Evolutionary conservation across 2,329 filamentous ascomycete genomes (phyloP), one percentile per base, ranked within the genome.

Genomic region (Cladosporium sp.): DNA sequence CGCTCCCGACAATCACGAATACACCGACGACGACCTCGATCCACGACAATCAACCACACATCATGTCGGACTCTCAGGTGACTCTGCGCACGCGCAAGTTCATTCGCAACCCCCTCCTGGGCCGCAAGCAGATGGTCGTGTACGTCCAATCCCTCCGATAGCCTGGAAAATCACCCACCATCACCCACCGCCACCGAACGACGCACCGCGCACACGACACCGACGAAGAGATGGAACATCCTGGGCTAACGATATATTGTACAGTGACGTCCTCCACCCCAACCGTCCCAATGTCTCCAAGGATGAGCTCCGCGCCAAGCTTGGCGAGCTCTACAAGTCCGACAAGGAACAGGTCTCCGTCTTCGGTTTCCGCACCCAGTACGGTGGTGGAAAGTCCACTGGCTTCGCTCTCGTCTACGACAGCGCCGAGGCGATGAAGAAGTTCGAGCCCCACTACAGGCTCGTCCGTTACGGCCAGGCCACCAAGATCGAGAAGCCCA

Each of bases 101-200:
- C 90, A 95, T 97, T 83, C 91, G 92, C 84, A 99, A 99, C 88
- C 90, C 94, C 79, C 91, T 99, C 76, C 88, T 99, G 77, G 91
- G 89, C 78, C 90, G 93, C 80, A 96, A 96, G 87, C 93, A 97
- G 88, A 96, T 97, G 91, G 93, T 97, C 82, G 90, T 97, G 93
- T 97, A 67, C 68, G 71, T 73, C 44, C 45, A 57, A 35, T 19
- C 45, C 54, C 39, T 24, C 28, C 53, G 40, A 37, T 34, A 37
- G 35, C 35, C 32, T n/a, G n/a, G 32, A 19, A 34, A 44, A 50
- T 42, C 9, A 28, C 34, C 8, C 45, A n/a, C 28, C 47, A 15
- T 28, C 54, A 22, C 15, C 54, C 45, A 25, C 54, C 54, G 20
- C 54, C 36, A 28, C 40, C 36, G 37, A 57, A 40, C 28, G 47